phyloP scores from a whole-genome alignment of 2,329 filamentous ascomycete genomes.

The Grosmannia serpens region DNA sequence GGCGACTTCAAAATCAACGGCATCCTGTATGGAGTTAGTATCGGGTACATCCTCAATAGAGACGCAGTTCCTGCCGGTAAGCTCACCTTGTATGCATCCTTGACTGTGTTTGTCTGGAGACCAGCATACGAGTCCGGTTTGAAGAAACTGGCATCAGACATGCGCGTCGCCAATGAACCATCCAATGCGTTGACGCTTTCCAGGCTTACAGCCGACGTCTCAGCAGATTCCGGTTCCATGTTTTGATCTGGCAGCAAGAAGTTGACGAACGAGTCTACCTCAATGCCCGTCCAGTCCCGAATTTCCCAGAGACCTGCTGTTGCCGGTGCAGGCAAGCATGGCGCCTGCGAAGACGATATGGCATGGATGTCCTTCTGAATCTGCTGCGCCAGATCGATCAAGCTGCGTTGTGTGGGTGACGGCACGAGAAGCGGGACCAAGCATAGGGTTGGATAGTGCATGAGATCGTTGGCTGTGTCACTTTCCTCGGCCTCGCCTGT shows the following conservation, averaged over 20 bases:
- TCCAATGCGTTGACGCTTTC: not conserved
- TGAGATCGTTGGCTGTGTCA: slow-evolving; percentile 18
- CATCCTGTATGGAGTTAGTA: slow-evolving; percentile 7
- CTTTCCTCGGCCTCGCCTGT: slow-evolving; percentile 27
- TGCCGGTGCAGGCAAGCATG: slow-evolving; percentile 31
- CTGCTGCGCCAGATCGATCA: slow-evolving; percentile 40
- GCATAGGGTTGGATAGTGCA: slow-evolving; percentile 62
- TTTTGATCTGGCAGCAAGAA: slow-evolving; percentile 45
- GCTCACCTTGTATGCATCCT: slow-evolving; percentile 22
- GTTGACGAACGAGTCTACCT: slow-evolving; percentile 67
- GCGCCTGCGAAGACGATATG: slow-evolving; percentile 33
- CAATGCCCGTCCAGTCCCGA: slow-evolving; percentile 59
- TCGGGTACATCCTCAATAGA: no score
- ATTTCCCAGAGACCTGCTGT: slow-evolving; percentile 60
- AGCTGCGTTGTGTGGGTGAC: slow-evolving; percentile 14
- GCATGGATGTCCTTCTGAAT: slow-evolving; percentile 58
- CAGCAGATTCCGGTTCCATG: not conserved
- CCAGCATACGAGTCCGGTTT: slow-evolving; percentile 7
- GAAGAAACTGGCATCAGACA: not conserved
- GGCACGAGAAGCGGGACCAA: slow-evolving; percentile 60
- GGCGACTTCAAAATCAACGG: slow-evolving; percentile 13
- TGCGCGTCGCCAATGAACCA: not conserved
- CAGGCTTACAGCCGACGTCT: not conserved
- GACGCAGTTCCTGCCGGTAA: no score
- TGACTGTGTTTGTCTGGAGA: slow-evolving; percentile 16